A percentile compares a stretch with the other conserved stretches of the same genome.
phyloP scores from a whole-genome alignment of 2,329 filamentous ascomycete species.

The Graphiopsis chlorocephala region DNA sequence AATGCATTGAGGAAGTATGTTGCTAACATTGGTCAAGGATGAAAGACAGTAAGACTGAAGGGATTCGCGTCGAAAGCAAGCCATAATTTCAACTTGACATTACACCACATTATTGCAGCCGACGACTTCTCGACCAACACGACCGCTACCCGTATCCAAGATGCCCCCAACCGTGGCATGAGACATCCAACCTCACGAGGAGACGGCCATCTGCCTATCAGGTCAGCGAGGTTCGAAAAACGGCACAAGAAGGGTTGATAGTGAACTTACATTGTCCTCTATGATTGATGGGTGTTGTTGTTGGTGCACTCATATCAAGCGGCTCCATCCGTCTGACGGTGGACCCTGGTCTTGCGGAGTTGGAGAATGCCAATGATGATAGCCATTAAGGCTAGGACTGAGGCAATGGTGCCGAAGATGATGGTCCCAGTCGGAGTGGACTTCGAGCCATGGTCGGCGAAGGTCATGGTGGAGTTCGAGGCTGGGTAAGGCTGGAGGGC shows the following conservation, averaged over 20 bases:
- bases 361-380: constrained; percentile 6
- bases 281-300: too few relatives aligned
- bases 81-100: neutral
- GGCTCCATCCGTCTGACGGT: neutral
- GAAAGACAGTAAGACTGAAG: neutral
- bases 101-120: neutral
- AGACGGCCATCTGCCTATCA: too few relatives aligned
- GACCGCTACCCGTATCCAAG: too few relatives aligned
- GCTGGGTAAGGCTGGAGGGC: neutral
- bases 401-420: constrained; percentile 5
- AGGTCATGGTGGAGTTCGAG: neutral
- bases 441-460: neutral
- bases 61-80: neutral
- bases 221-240: too few relatives aligned
- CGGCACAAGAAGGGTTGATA: too few relatives aligned
- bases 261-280: too few relatives aligned
- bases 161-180: too few relatives aligned
- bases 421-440: neutral
- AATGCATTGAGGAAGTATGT: neutral
- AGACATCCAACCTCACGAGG: too few relatives aligned
- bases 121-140: too few relatives aligned
- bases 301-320: too few relatives aligned
- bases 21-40: neutral
- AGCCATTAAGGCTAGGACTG: neutral
- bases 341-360: neutral